These are phyloP conservation scores for Nicotiana tomentosiformis DNA, from an alignment of 257 asterid species.

Conservation along the genomic window DNA sequence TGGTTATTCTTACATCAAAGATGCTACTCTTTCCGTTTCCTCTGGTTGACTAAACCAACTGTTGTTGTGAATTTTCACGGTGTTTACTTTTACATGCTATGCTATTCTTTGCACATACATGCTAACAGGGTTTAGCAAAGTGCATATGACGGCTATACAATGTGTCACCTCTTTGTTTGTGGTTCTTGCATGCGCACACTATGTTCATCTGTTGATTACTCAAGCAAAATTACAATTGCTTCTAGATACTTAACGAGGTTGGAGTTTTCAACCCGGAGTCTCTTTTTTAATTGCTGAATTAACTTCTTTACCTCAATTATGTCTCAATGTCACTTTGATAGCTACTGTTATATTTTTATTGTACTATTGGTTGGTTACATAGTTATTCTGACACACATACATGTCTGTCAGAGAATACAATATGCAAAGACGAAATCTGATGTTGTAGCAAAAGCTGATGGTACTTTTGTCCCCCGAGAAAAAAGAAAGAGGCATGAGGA, in stretches of 20 bases:
- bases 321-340: neutral
- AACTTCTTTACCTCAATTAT: neutral
- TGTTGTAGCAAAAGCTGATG: constrained; percentile 81
- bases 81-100: neutral
- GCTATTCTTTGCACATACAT: neutral
- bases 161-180: neutral
- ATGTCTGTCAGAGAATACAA: constrained; percentile 61
- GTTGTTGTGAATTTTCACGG: neutral
- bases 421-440: constrained; percentile 96
- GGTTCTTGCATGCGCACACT: neutral
- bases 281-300: neutral
- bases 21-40: neutral
- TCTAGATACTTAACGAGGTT: neutral
- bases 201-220: neutral
- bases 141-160: neutral
- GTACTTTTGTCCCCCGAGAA: constrained; percentile 88
- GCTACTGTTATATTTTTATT: neutral
- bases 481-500: constrained; percentile 91
- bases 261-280: neutral
- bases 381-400: neutral
- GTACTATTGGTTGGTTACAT: neutral
- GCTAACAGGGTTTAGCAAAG: neutral
- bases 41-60: neutral
- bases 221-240: neutral
- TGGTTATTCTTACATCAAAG: neutral